These are phyloP conservation scores for Lipomyces sp. DNA, from an alignment of 805 yeast genomes.

Conservation along the genomic window DNA sequence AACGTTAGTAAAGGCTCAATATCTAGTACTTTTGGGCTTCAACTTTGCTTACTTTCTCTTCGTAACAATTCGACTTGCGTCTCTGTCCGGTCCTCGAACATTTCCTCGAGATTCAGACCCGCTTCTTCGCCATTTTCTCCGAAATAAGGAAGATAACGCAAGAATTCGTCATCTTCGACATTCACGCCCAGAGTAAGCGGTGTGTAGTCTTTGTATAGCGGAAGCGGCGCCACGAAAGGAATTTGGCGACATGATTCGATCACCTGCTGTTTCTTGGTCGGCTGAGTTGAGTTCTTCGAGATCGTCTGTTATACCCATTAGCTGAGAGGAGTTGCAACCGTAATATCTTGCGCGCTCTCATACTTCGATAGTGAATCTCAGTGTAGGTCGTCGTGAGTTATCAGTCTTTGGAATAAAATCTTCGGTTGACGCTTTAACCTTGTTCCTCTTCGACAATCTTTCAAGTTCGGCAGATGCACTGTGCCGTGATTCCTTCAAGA, in stretches of 20 bases:
- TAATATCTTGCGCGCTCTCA: too few species aligned
- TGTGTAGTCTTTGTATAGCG: constrained; percentile 25
- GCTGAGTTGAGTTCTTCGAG: constrained; percentile 5
- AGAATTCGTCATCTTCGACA: constrained; percentile 24
- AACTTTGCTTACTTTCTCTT: constrained; percentile 14
- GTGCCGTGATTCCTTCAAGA: background rate
- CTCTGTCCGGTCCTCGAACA: constrained; percentile 25
- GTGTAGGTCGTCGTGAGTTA: background rate
- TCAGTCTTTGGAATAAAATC: background rate
- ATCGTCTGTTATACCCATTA: too few species aligned
- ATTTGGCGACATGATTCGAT: background rate
- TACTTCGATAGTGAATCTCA: background rate
- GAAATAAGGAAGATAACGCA: constrained; percentile 25
- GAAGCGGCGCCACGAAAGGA: constrained; percentile 12
- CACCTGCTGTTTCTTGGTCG: constrained; percentile 5
- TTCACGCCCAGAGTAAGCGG: constrained; percentile 16
- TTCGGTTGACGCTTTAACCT: background rate
- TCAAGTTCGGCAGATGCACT: background rate
- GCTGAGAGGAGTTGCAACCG: too few species aligned
- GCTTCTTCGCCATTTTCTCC: constrained; percentile 28
- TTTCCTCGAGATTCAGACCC: constrained; percentile 23
- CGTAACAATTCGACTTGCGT: constrained; percentile 13
- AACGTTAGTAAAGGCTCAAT: background rate
- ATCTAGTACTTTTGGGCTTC: background rate
- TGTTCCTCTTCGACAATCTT: too few species aligned